These are phyloP conservation scores for Apiotrichum gamsii DNA, from an alignment of 1,284 basidiomycete species.

Conservation along the genomic window DNA sequence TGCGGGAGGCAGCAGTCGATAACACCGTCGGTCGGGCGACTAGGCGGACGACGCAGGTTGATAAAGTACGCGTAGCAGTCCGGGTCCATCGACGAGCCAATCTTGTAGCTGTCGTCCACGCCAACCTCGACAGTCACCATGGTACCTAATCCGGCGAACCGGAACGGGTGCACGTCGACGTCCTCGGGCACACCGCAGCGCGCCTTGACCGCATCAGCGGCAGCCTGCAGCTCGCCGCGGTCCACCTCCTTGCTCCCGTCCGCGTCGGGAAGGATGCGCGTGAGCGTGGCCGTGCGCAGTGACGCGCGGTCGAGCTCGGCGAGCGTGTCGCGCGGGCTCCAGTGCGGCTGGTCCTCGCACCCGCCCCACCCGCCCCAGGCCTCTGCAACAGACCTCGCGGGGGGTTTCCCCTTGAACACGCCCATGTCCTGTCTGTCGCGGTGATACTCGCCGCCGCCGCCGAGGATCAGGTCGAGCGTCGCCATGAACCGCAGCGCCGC, in stretches of 20 bases:
- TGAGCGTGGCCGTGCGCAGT: not conserved
- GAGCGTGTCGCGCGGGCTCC: not conserved
- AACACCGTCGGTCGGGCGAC: no score
- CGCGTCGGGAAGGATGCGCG: slow-evolving; percentile 1
- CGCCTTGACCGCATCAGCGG: not conserved
- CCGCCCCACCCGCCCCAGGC: slow-evolving; percentile 3
- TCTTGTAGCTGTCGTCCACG: not conserved
- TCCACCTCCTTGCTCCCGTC: not conserved
- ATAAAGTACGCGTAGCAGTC: not conserved
- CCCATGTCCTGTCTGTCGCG: not conserved
- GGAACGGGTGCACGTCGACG: not conserved
- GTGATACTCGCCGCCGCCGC: not conserved
- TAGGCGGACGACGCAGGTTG: not conserved
- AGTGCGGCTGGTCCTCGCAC: not conserved
- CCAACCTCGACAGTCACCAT: not conserved
- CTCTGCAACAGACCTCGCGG: not conserved
- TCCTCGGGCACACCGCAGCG: not conserved
- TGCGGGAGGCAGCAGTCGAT: not conserved
- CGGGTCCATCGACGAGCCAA: not conserved
- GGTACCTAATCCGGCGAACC: not conserved
- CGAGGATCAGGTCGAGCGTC: not conserved
- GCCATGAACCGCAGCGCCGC: slow-evolving; percentile 5
- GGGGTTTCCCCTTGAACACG: not conserved
- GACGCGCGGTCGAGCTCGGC: not conserved
- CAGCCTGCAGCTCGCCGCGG: not conserved